Base-by-base conservation (phyloP, 1,284 basidiomycete species). In the Malassezia arunalokei region DNA sequence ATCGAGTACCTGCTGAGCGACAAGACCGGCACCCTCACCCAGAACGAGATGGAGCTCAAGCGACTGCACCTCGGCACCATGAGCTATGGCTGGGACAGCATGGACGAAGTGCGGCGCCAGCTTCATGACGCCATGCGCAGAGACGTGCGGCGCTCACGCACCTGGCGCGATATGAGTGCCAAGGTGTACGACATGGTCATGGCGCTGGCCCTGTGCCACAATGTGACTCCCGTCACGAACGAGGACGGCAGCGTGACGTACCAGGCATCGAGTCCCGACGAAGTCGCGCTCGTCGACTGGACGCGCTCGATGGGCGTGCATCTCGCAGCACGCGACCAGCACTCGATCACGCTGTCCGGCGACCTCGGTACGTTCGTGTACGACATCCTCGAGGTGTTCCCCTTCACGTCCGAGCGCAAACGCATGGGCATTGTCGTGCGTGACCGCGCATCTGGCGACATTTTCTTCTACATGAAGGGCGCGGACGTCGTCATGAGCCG, bases 21-120 rank as follows among this genome's bases (percentile, higher is more conserved):
- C 74, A 98, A 98, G 78, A 99, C 94, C 0, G 94, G 94, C 0
- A 98, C 94, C 3, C 75, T 98, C 49, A 99, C 94, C 0, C 87
- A 95, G 74, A 99, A 99, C 68, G 92, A 95, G 73, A 98, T 99
- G 94, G 92, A 98, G 74, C 84, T 99, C 81, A 91, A 86, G 76
- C 96, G 94, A 73, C 77, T 99, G 33, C 92, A 99, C 69, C 87
- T 98, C 85, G 94, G 94, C 3, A 98, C 94, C 0, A 88, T 98
- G 79, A 91, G 88, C 3, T 99, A 92, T 71, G 89, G 88, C 0
- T 84, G 79, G 66, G 94, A 99, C 66, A 85, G 90, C 8, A 96
- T 98, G 91, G 94, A 99, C 68, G 94, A 99, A 72, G 87, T 98
- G 3, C 81, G 84, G 0, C 85, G 86, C 75, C 87, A 96, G 62